Evolutionary conservation across 1,284 basidiomycete species (phyloP), one percentile per base, ranked within the genome.

Genomic region (Apiotrichum akiyoshidainum): DNA sequence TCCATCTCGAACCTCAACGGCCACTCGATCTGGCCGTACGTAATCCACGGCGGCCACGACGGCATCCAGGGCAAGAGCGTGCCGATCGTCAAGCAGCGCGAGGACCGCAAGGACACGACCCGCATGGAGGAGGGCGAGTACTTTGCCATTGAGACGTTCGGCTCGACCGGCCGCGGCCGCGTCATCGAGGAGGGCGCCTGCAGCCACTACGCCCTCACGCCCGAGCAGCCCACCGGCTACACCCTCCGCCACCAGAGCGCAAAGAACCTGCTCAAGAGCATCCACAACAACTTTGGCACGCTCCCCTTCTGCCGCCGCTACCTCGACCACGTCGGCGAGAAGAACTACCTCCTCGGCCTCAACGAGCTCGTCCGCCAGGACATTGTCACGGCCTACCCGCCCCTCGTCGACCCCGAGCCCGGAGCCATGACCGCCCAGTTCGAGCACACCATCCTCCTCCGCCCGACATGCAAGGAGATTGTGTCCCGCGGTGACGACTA

Each of bases 121-220:
- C 96, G 92, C 80, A 99, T 99, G 96, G 96, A 99, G 75, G 96
- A 99, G 78, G 95, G 93, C 40, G 96, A 99, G 74, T 96, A 97
- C 77, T 99, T 93, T 75, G 96, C 96, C 16, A 97, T 99, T 64
- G 96, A 99, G 79, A 99, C 96, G 0, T 99, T 99, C 78, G 96
- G 96, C 22, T 90, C 89, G 26, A 99, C 95, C 0, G 96, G 96
- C n/a, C 83, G 89, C 45, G 96, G 95, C 5, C 83, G 87, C 47
- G 92, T 98, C n/a, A 82, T 91, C 14, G 95, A 99, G 70, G 83
- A 83, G 84, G 96, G 94, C 22, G 94, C 94, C 46, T 90, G 88
- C 71, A 96, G 92, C 35, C 96, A 99, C 78, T 99, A 97, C 72
- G 92, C 91, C 14, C 60, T 76, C 52, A 57, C 66, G 9, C 64